Evolutionary conservation across 306 rosid species (phyloP).

Genomic region (Quercus aquifolioides): DNA sequence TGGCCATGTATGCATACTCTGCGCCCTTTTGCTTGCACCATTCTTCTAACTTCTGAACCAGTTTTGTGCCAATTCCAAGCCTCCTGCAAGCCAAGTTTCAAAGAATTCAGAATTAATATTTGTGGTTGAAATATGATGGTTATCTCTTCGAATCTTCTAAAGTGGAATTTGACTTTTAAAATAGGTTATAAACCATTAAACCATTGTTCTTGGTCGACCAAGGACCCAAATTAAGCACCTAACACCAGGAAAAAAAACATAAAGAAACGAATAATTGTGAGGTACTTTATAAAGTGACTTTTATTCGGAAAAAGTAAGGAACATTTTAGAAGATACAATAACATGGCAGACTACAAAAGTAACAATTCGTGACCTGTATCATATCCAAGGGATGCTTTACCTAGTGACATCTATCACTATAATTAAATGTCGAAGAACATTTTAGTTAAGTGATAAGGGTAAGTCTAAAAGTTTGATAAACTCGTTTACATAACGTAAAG

Average conservation of each 20-base stretch:
- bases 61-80: slow-evolving; percentile 75
- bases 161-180: no score
- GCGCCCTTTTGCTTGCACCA: slow-evolving; percentile 88
- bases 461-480: no score
- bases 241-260: not conserved
- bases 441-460: not conserved
- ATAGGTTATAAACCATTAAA: no score
- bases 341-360: not conserved
- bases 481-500: no score
- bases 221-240: not conserved
- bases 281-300: not conserved
- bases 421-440: not conserved
- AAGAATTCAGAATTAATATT: not conserved
- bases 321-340: not conserved
- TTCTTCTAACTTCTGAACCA: slow-evolving; percentile 61
- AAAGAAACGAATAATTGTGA: not conserved
- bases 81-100: slow-evolving; percentile 48
- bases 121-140: not conserved
- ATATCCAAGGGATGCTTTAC: not conserved
- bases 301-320: not conserved
- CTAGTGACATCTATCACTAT: not conserved
- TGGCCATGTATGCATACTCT: slow-evolving; percentile 77
- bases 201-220: no score
- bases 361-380: not conserved
- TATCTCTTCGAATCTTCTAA: not conserved